Evolutionary conservation across 2,329 filamentous ascomycete species (phyloP).

Genomic region (Niveomyces coronatus): DNA sequence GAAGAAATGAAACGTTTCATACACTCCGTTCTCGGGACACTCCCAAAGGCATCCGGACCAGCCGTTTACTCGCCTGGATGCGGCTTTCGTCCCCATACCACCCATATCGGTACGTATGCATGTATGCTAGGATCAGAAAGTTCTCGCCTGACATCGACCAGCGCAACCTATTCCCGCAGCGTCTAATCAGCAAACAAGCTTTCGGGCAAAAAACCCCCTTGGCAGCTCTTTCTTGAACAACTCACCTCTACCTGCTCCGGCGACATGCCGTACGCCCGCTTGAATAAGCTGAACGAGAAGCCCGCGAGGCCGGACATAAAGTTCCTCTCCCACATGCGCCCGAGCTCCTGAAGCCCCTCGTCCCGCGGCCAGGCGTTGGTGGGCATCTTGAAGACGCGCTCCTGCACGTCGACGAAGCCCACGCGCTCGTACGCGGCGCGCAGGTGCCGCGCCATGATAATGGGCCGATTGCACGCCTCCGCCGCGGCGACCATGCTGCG

Average conservation of each 20-base stretch:
- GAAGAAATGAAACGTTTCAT: too few relatives aligned
- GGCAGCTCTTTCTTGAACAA: slow-evolving; percentile 3
- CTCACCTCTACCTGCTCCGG: slow-evolving; percentile 40
- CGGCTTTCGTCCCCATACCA: slow-evolving; percentile 43
- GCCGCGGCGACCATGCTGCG: slow-evolving; percentile 30
- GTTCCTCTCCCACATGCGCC: slow-evolving; percentile 35
- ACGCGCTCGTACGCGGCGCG: slow-evolving; percentile 32
- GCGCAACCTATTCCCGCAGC: slow-evolving; percentile 33
- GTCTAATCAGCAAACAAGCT: too few relatives aligned
- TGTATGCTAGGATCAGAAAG: slow-evolving; percentile 36
- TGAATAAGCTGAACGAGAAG: slow-evolving; percentile 31
- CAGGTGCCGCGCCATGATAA: slow-evolving; percentile 24
- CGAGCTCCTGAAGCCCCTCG: slow-evolving; percentile 30
- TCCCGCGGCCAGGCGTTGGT: slow-evolving; percentile 44
- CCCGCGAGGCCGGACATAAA: slow-evolving; percentile 33
- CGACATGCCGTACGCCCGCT: slow-evolving; percentile 29
- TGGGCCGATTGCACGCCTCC: slow-evolving; percentile 25
- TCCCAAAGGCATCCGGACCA: not conserved
- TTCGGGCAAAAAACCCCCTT: not conserved
- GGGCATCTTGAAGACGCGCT: slow-evolving; percentile 43
- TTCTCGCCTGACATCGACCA: slow-evolving; percentile 39
- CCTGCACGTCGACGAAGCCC: slow-evolving; percentile 45
- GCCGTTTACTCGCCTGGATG: slow-evolving; percentile 23
- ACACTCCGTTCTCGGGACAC: too few relatives aligned
- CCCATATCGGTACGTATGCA: slow-evolving; percentile 37